Conservation (phyloP, 2,329 filamentous ascomycete species). For the Ascocoryne sarcoides region DNA sequence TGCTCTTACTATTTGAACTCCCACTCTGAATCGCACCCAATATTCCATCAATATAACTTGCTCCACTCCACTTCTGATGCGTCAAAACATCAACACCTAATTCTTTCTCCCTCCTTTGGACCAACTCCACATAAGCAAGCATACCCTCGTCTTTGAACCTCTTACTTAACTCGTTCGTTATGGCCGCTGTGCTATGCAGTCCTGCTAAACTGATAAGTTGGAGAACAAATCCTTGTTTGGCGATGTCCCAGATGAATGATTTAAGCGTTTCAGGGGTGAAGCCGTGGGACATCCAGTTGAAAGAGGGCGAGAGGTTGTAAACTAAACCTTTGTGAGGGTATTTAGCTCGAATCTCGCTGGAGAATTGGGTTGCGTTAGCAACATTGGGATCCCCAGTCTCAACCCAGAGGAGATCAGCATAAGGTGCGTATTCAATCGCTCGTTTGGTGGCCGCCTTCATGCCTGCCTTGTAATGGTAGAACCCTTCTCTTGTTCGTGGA, state of each 20-base stretch:
- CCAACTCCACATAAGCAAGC: slow-evolving; percentile 91
- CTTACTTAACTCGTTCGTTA: slow-evolving; percentile 65
- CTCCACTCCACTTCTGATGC: slow-evolving; percentile 47
- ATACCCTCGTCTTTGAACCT: slow-evolving; percentile 87
- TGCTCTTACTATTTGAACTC: slow-evolving; percentile 80
- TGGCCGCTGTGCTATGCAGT: slow-evolving; percentile 55
- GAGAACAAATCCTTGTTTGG: slow-evolving; percentile 70
- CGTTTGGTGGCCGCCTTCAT: slow-evolving; percentile 86
- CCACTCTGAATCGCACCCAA: slow-evolving; percentile 85
- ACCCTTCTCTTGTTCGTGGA: slow-evolving; percentile 86
- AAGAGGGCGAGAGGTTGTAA: slow-evolving; percentile 92
- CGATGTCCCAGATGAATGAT: slow-evolving; percentile 95
- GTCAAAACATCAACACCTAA: slow-evolving; percentile 36
- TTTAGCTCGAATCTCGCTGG: slow-evolving; percentile 60
- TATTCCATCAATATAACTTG: slow-evolving; percentile 77
- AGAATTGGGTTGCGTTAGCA: slow-evolving; percentile 64
- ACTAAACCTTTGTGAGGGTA: slow-evolving; percentile 81
- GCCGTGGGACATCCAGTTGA: slow-evolving; percentile 97
- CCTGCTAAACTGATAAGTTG: slow-evolving; percentile 61
- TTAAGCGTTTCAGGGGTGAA: slow-evolving; percentile 76
- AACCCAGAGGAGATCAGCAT: slow-evolving; percentile 92
- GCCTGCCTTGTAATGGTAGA: slow-evolving; percentile 82
- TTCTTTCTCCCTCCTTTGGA: slow-evolving; percentile 86
- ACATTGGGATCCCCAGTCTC: slow-evolving; percentile 90
- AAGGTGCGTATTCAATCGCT: slow-evolving; percentile 82